Percentiles rank a stretch among this genome's conserved stretches.
Conservation (phyloP, 1,284 basidiomycete species). For the Ustilago hordei region DNA sequence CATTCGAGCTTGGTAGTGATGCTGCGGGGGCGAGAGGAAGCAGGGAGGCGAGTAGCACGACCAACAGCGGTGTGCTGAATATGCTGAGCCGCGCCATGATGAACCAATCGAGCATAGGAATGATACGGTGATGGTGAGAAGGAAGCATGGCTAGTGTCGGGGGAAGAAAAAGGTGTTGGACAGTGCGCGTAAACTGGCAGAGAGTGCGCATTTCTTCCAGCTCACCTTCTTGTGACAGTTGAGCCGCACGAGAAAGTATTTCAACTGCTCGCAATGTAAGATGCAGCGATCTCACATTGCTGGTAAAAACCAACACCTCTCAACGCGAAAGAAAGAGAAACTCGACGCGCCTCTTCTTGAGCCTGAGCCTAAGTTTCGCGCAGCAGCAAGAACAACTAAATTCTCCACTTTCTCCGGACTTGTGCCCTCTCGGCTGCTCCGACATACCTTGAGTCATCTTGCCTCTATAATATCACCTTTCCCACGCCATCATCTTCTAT, state of each 20-base stretch:
- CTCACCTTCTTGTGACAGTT: slow-evolving; percentile 14
- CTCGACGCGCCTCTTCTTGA: slow-evolving; percentile 32
- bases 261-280: background rate
- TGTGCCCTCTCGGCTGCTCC: background rate
- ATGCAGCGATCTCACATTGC: background rate
- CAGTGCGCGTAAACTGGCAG: slow-evolving; percentile 23
- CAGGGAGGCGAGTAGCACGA: slow-evolving; percentile 11
- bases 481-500: slow-evolving; percentile 1
- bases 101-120: background rate
- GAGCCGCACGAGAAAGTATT: slow-evolving; percentile 22
- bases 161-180: slow-evolving; percentile 16
- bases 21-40: slow-evolving; percentile 9
- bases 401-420: background rate
- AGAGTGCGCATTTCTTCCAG: slow-evolving; percentile 28
- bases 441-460: slow-evolving; percentile 1
- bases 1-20: slow-evolving; percentile 18
- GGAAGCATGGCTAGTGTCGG: background rate
- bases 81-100: slow-evolving; percentile 7
- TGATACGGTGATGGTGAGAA: slow-evolving; percentile 7
- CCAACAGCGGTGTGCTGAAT: background rate
- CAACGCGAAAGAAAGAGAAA: slow-evolving; percentile 32
- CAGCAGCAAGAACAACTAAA: background rate
- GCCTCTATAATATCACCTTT: background rate
- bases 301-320: slow-evolving; percentile 2
- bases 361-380: background rate